A percentile compares a stretch with the other conserved stretches of the same genome.
Conservation (phyloP, 345 rosid genomes). For the Eucalyptus dawsonii region DNA sequence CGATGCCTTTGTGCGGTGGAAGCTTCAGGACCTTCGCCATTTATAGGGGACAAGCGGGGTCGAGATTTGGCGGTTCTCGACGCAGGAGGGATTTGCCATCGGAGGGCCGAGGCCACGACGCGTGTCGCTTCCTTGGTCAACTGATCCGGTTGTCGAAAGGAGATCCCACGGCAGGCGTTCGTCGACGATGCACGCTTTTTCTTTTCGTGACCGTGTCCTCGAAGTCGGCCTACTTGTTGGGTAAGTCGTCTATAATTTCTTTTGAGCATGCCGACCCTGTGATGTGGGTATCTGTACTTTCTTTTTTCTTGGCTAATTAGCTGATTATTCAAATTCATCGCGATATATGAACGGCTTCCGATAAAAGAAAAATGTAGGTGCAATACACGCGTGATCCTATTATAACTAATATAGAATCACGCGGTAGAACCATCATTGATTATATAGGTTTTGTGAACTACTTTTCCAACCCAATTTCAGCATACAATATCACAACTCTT, state of each 20-base stretch:
- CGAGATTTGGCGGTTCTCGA: not conserved
- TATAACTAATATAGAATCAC: not conserved
- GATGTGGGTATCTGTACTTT: not conserved
- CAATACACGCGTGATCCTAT: not conserved
- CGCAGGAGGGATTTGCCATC: not conserved
- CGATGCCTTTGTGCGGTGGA: not conserved
- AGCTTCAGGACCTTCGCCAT: not conserved
- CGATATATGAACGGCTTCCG: accelerated
- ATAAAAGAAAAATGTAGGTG: not conserved
- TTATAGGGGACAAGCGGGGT: not conserved
- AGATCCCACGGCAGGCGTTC: not conserved
- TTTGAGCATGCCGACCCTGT: not conserved
- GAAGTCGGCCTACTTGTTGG: not conserved
- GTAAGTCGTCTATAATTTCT: not conserved
- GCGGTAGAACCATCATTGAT: not conserved
- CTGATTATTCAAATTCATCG: not conserved
- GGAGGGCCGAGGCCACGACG: not conserved
- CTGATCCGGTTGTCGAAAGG: not conserved
- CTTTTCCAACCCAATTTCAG: not conserved
- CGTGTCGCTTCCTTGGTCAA: not conserved
- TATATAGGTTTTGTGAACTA: not conserved
- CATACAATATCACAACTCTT: not conserved
- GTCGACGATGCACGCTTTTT: not conserved
- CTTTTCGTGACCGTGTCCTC: not conserved
- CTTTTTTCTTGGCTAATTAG: not conserved